Conservation (phyloP, 176 grass and related monocot species). For the Puya raimondii region DNA sequence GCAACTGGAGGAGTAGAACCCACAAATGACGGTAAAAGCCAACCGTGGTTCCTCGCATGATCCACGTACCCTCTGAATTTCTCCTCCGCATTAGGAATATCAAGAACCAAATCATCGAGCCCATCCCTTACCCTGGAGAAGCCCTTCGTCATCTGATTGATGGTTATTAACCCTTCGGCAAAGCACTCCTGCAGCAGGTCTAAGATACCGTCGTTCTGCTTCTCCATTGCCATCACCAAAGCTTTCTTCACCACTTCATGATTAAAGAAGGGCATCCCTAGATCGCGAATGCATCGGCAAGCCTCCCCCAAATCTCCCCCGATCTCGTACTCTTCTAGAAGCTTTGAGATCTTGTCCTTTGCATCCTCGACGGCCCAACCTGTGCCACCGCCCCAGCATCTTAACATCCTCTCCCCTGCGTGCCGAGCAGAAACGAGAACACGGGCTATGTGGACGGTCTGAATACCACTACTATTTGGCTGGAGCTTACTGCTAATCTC, state of each 20-base stretch:
- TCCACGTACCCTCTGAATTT: constrained; percentile 54
- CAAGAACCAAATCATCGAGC: constrained; percentile 62
- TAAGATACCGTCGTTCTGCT: constrained; percentile 53
- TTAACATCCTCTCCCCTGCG: constrained; percentile 65
- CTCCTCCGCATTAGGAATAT: constrained; percentile 55
- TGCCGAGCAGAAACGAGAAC: constrained; percentile 57
- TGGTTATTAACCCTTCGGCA: constrained; percentile 69
- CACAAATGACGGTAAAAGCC: constrained; percentile 44
- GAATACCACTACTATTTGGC: constrained; percentile 36
- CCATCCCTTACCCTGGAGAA: constrained; percentile 62
- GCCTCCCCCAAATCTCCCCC: constrained; percentile 61
- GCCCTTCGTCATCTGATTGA: constrained; percentile 76
- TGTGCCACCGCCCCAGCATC: constrained; percentile 79
- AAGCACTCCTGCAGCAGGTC: constrained; percentile 57
- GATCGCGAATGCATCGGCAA: constrained; percentile 70
- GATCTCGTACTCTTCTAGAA: constrained; percentile 63
- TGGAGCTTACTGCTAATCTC: constrained; percentile 57
- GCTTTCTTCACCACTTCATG: constrained; percentile 89
- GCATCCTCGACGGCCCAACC: constrained; percentile 84
- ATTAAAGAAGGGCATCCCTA: constrained; percentile 87
- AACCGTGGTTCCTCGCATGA: constrained; percentile 33
- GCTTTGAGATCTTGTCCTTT: constrained; percentile 77
- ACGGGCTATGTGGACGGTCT: constrained; percentile 56
- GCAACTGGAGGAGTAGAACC: constrained; percentile 16
- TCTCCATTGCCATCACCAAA: constrained; percentile 73